These are phyloP conservation scores for Scutellaria barbata DNA, from an alignment of 257 asterid genomes.

Conservation along the genomic window DNA sequence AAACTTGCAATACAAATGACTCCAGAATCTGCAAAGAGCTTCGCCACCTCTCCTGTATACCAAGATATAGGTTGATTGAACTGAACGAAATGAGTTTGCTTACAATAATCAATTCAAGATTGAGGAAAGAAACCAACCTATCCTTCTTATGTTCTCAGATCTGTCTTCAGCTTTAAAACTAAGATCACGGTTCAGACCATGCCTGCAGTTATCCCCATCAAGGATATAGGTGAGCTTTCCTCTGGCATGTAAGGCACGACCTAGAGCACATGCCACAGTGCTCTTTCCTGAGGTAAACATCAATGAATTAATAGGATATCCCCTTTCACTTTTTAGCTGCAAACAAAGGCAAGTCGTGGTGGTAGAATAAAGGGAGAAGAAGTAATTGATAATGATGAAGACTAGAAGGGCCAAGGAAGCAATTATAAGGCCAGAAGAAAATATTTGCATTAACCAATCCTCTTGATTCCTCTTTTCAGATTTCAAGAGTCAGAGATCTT, in stretches of 20 bases:
- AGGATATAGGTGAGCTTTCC: constrained; percentile 90
- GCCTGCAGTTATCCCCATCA: constrained; percentile 99
- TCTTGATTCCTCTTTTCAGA: neutral
- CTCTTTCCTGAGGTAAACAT: constrained; percentile 74
- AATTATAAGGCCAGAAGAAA: constrained; percentile 16
- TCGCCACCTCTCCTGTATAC: constrained; percentile 89
- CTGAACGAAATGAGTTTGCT: neutral
- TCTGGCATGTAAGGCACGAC: constrained; percentile 78
- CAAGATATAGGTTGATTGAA: constrained; percentile 17
- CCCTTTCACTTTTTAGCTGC: neutral
- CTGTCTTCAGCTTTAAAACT: constrained; percentile 93
- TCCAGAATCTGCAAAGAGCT: constrained; percentile 98
- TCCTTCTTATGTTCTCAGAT: constrained; percentile 92
- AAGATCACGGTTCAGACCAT: constrained; percentile 88
- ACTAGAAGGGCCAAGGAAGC: constrained; percentile 2
- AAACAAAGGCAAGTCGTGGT: constrained; percentile 5
- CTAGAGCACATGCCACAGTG: constrained; percentile 91
- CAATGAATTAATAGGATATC: constrained; percentile 31
- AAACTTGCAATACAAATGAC: constrained; percentile 94
- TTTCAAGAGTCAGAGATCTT: constrained; percentile 9
- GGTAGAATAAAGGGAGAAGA: neutral
- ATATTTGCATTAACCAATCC: constrained; percentile 3
- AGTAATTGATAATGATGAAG: neutral
- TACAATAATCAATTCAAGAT: constrained; percentile 40
- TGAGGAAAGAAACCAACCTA: constrained; percentile 61